Percentiles rank a stretch among this genome's conserved stretches.
phyloP scores from a whole-genome alignment of 208 protist genomes.

The Leishmania martiniquensis region DNA sequence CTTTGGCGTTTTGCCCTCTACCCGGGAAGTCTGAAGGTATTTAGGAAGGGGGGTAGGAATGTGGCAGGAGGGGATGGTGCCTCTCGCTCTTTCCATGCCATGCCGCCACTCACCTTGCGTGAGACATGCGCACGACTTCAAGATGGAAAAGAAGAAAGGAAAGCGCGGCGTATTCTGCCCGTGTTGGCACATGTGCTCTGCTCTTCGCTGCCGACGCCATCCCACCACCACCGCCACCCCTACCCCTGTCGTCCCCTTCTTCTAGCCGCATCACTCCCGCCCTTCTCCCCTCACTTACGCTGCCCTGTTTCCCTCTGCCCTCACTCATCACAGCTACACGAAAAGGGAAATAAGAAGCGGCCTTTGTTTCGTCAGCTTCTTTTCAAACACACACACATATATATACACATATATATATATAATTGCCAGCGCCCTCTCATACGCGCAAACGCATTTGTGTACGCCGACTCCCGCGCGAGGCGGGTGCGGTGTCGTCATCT shows the following conservation, averaged over 20 bases:
- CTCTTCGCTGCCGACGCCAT: neutral
- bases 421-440: neutral
- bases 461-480: neutral
- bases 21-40: neutral
- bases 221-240: no score
- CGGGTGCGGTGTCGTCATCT: no score
- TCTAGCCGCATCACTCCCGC: neutral
- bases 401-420: conserved; percentile 2
- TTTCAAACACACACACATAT: no score
- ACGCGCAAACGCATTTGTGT: no score
- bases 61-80: neutral
- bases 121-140: neutral
- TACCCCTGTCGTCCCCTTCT: neutral
- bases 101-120: neutral
- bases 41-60: neutral
- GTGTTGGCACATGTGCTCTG: neutral
- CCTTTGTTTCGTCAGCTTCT: no score
- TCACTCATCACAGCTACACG: neutral
- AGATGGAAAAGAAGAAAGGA: neutral
- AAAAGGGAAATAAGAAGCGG: neutral
- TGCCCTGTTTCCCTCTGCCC: neutral
- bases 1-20: neutral
- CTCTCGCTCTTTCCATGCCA: neutral
- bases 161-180: neutral
- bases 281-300: neutral